Conservation (phyloP, 2,329 filamentous ascomycete species). For the Aspergillus piperis region DNA sequence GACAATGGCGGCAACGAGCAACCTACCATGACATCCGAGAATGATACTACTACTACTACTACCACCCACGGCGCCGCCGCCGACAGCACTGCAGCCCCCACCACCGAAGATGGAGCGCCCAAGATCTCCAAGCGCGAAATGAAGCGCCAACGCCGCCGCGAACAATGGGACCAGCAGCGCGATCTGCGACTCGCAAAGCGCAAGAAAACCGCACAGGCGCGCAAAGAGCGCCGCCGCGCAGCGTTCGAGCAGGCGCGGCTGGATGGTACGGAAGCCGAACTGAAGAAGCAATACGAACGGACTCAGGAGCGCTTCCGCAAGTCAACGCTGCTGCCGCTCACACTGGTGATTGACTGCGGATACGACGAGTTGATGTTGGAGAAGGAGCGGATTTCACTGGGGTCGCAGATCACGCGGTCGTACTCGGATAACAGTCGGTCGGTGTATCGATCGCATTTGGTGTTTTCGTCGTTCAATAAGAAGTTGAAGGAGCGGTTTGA, state of each 20-base stretch:
- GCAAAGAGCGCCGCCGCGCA: conserved; percentile 52
- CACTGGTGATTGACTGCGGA: conserved; percentile 84
- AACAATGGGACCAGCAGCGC: conserved; percentile 74
- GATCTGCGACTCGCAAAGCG: conserved; percentile 59
- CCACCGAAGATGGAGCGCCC: conserved; percentile 10
- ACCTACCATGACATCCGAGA: neutral
- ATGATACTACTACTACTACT: neutral
- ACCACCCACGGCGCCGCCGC: conserved; percentile 3
- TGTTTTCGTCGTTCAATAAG: conserved; percentile 73
- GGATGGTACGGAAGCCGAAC: conserved; percentile 28
- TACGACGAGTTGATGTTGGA: conserved; percentile 90
- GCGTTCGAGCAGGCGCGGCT: conserved; percentile 38
- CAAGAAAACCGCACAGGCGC: conserved; percentile 58
- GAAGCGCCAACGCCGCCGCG: conserved; percentile 72
- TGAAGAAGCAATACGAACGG: conserved; percentile 29
- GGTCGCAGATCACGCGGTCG: conserved; percentile 78
- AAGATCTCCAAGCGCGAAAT: conserved; percentile 79
- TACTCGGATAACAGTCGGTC: conserved; percentile 85
- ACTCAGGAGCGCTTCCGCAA: conserved; percentile 30
- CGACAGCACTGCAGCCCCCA: neutral
- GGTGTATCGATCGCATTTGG: conserved; percentile 68
- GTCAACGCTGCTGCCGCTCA: conserved; percentile 67
- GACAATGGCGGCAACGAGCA: conserved; percentile 13
- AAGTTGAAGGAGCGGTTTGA: conserved; percentile 80
- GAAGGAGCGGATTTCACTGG: conserved; percentile 79